Percentiles rank a stretch among this genome's conserved stretches.
phyloP scores from a whole-genome alignment of 345 rosid species.

The Hibiscus mutabilis region DNA sequence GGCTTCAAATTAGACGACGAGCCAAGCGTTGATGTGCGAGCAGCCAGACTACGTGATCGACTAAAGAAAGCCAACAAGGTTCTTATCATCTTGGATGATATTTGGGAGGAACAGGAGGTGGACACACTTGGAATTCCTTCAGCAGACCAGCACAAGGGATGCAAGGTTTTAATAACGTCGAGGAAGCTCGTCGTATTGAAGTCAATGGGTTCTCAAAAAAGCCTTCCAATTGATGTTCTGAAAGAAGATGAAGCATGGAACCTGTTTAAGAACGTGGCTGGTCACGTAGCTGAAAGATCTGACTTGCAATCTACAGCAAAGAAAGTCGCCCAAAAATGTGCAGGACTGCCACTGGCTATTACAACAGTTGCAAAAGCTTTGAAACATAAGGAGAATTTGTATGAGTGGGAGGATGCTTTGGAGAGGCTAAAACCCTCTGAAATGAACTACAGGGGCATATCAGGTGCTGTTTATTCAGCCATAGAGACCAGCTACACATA shows the following conservation, averaged over 20 bases:
- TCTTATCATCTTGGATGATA: background rate
- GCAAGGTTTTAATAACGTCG: slow-evolving; percentile 21
- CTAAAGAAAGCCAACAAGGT: background rate
- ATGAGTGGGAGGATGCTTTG: slow-evolving; percentile 15
- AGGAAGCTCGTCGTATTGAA: background rate
- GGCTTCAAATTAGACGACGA: background rate
- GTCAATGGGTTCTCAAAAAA: background rate
- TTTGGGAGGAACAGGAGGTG: background rate
- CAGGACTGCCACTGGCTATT: slow-evolving; percentile 21
- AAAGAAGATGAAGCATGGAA: slow-evolving; percentile 13
- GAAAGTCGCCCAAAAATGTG: slow-evolving; percentile 17
- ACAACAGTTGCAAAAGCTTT: slow-evolving; percentile 14
- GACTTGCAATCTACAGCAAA: slow-evolving; percentile 3
- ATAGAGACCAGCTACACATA: background rate
- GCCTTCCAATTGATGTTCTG: background rate
- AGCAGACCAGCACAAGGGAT: background rate
- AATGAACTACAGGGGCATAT: background rate
- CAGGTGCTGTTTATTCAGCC: background rate
- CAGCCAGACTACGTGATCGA: background rate
- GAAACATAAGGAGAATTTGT: background rate
- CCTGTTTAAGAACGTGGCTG: slow-evolving; percentile 14
- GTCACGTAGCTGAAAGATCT: background rate
- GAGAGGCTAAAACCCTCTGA: background rate
- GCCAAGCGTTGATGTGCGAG: background rate
- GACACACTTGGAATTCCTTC: background rate